Base-by-base conservation (phyloP, 2,329 filamentous ascomycete species). In the Fusarium irregulare region DNA sequence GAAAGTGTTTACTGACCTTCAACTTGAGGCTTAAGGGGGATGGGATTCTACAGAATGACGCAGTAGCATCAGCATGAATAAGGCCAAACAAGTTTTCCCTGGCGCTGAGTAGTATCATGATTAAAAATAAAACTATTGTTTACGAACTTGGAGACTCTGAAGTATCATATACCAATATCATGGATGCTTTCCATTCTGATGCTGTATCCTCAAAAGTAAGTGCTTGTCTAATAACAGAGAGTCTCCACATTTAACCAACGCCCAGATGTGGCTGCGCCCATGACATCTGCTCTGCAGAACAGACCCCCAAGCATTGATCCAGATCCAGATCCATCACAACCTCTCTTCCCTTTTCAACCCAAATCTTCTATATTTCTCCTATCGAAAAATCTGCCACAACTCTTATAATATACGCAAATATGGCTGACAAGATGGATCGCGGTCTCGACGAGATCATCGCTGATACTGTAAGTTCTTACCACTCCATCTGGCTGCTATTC, bases 401-500 rank as follows among this genome's bases (percentile, higher is more conserved):
- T 46, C 55, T 62, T 25, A 25, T 50, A 40, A 41, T 44, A 44
- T n/a, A 63, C 47, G 32, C 62, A 75, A 75, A 41, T 57, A 83
- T 81, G 80, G 75, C 79, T 56, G 77, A 79, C 65, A 83, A 81
- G 65, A 85, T 87, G 83, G 84, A 86, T 71, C 84, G 83, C 72
- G 86, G 85, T 61, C 83, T 87, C 32, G 86, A 87, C 76, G 86
- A 88, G 76, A 87, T 87, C 74, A 85, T 87, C 70, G 84, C 83
- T 61, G 85, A 87, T 67, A 82, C 79, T 76, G 82, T 84, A 76
- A 54, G 77, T 71, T 40, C 53, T 65, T 45, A 46, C 67, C 45
- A 51, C 64, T 44, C 44, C 44, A 53, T 61, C 46, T 48, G 11
- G 41, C 51, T 58, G 21, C 54, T 53, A 40, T 59, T 28, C 45